These are phyloP conservation scores for Scheffersomyces insectosa DNA, from an alignment of 1,139 yeast species.

Conservation along the genomic window DNA sequence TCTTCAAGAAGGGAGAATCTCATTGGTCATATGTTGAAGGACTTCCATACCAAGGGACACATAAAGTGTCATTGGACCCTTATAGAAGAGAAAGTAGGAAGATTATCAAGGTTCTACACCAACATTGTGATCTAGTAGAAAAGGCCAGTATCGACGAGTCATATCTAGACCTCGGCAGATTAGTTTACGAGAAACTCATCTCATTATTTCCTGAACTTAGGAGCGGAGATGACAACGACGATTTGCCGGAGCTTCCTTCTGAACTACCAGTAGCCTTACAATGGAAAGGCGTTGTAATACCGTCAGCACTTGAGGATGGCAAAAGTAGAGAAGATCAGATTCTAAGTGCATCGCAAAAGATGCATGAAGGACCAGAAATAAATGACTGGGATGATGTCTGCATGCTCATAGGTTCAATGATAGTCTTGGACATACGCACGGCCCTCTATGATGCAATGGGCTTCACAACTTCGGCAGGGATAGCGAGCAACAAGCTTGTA, in stretches of 20 bases:
- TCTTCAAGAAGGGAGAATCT: conserved; percentile 82
- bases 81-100: conserved; percentile 85
- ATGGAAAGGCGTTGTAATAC: conserved; percentile 31
- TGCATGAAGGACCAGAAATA: conserved; percentile 8
- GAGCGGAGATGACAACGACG: conserved; percentile 22
- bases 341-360: conserved; percentile 4
- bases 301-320: conserved; percentile 2
- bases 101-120: conserved; percentile 61
- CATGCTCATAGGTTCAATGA: conserved; percentile 62
- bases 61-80: conserved; percentile 89
- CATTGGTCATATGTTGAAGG: conserved; percentile 68
- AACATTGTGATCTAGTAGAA: conserved; percentile 67
- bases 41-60: conserved; percentile 47
- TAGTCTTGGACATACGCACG: conserved; percentile 54
- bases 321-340: background rate
- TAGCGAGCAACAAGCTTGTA: conserved; percentile 70
- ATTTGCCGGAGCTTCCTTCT: conserved; percentile 55
- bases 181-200: conserved; percentile 25
- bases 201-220: conserved; percentile 28
- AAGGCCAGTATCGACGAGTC: conserved; percentile 97
- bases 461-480: conserved; percentile 89
- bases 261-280: conserved; percentile 31
- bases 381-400: conserved; percentile 87
- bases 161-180: conserved; percentile 74
- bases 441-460: conserved; percentile 57